Percentiles rank a stretch among this genome's conserved stretches.
Conservation (phyloP, 2,329 filamentous ascomycete species). For the Colletotrichum viniferum region DNA sequence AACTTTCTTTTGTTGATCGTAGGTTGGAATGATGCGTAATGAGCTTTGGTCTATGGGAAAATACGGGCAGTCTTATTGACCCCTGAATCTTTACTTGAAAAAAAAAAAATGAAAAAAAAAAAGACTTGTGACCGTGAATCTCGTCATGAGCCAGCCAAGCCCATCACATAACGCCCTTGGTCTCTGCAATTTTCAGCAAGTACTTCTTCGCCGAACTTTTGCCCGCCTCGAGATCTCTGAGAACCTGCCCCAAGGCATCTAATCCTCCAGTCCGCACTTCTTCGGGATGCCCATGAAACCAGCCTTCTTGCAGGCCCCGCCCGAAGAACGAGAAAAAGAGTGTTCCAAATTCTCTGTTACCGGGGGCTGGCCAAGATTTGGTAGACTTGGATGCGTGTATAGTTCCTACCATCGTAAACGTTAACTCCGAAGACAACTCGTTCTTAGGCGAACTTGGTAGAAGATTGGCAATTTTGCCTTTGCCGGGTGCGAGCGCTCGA, state of each 20-base stretch:
- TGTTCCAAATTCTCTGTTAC: too few relatives aligned
- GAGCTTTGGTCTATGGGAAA: neutral
- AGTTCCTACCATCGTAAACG: too few relatives aligned
- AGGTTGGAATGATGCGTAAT: neutral
- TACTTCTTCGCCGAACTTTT: neutral
- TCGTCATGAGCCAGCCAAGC: neutral
- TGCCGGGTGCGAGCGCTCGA: too few relatives aligned
- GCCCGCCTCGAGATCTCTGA: neutral
- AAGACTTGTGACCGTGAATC: neutral
- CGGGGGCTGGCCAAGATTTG: too few relatives aligned
- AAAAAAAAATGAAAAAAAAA: neutral
- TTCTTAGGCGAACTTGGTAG: too few relatives aligned
- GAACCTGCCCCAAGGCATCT: neutral
- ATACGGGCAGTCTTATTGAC: neutral
- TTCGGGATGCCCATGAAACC: too few relatives aligned
- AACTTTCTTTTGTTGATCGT: neutral
- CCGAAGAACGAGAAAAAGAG: too few relatives aligned
- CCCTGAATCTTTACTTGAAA: neutral
- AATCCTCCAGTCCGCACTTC: too few relatives aligned
- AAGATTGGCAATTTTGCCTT: too few relatives aligned
- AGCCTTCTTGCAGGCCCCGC: too few relatives aligned
- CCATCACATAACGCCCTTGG: neutral
- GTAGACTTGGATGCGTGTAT: rapidly evolving
- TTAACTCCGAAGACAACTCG: too few relatives aligned
- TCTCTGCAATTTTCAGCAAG: neutral